A percentile compares a stretch with the other conserved stretches of the same genome.
phyloP scores from a whole-genome alignment of 306 rosid genomes.

The Rosa multiflora region DNA sequence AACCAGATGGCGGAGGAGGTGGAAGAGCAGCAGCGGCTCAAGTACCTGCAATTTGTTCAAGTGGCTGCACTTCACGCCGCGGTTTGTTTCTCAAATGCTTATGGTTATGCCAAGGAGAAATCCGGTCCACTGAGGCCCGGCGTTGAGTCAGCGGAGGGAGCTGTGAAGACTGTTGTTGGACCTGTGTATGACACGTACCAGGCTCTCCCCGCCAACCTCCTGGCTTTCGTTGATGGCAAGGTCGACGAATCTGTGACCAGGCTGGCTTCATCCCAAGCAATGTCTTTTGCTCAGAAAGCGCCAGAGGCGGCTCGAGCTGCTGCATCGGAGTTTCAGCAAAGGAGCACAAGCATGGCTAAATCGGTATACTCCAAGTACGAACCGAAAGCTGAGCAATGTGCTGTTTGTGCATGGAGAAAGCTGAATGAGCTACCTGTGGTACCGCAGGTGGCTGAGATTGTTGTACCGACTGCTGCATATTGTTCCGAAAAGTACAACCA shows the following conservation, averaged over 20 bases:
- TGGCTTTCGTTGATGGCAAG: constrained; percentile 52
- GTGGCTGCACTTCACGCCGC: constrained; percentile 34
- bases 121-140: constrained; percentile 52
- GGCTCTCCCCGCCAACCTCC: constrained; percentile 39
- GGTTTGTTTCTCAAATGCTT: constrained; percentile 33
- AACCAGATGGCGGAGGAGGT: background rate
- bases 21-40: constrained; percentile 37
- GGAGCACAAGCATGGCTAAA: constrained; percentile 31
- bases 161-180: constrained; percentile 43
- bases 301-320: constrained; percentile 44
- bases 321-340: background rate
- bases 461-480: constrained; percentile 43
- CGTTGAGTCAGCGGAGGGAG: constrained; percentile 46
- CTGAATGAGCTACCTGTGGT: constrained; percentile 66
- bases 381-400: constrained; percentile 58
- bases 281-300: constrained; percentile 31
- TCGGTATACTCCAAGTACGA: constrained; percentile 56
- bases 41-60: constrained; percentile 54
- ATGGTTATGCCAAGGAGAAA: constrained; percentile 44
- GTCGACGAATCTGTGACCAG: constrained; percentile 63
- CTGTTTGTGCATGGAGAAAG: constrained; percentile 42
- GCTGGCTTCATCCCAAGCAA: constrained; percentile 62
- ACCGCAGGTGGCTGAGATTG: constrained; percentile 52
- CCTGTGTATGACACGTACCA: constrained; percentile 47
- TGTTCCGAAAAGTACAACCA: constrained; percentile 46